Evolutionary conservation across 441 rosid species (phyloP).

Genomic region (Daphne laureola): DNA sequence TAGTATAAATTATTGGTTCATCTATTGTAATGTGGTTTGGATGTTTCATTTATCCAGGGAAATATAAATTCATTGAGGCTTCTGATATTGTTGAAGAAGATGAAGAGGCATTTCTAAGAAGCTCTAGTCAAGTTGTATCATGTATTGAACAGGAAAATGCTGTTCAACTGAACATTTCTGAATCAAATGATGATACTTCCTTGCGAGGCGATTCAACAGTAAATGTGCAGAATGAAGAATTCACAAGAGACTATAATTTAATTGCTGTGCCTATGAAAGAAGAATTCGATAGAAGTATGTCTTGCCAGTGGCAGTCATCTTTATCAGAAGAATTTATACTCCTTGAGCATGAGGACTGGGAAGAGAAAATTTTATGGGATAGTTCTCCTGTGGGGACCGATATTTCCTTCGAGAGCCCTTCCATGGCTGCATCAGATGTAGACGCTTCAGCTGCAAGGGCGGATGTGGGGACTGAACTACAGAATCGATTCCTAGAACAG

Average conservation of each 20-base stretch:
- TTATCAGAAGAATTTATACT: conserved; percentile 42
- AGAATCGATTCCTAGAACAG: conserved; percentile 26
- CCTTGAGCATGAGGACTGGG: conserved; percentile 96
- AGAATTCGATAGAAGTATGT: conserved; percentile 29
- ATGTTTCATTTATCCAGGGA: conserved; percentile 44
- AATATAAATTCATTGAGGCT: conserved; percentile 41
- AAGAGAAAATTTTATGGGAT: conserved; percentile 81
- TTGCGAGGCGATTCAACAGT: conserved; percentile 26
- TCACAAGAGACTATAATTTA: conserved; percentile 33
- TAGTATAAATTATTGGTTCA: too few species aligned
- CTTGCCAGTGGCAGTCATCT: conserved; percentile 45
- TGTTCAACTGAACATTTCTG: conserved; percentile 36
- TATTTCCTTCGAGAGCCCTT: conserved; percentile 36
- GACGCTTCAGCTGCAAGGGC: conserved; percentile 26
- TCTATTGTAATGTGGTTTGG: neutral
- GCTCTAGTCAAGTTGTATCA: conserved; percentile 34
- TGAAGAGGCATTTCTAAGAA: conserved; percentile 72
- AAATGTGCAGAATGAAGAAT: conserved; percentile 31
- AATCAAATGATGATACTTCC: conserved; percentile 22
- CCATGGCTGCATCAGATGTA: conserved; percentile 30
- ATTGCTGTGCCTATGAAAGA: conserved; percentile 69
- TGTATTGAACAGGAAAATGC: conserved; percentile 24
- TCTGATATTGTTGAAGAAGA: conserved; percentile 83
- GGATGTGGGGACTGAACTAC: conserved; percentile 24
- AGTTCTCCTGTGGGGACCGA: conserved; percentile 44